These are phyloP conservation scores for Malus orientalis DNA, from an alignment of 306 rosid species.

Conservation along the genomic window DNA sequence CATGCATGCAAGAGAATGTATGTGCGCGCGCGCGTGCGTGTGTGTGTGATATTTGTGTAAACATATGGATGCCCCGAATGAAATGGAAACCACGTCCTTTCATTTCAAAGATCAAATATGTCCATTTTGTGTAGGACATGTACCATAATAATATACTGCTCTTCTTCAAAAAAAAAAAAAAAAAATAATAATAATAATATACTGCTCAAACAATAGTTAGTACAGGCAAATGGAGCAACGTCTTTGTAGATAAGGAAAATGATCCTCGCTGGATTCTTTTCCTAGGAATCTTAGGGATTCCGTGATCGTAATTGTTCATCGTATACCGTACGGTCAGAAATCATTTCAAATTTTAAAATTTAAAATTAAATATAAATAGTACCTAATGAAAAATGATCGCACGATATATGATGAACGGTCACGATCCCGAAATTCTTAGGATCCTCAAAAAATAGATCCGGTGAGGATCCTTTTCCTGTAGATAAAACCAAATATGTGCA, in stretches of 20 bases:
- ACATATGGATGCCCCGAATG: not conserved
- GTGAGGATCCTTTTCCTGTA: no score
- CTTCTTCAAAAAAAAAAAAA: no score
- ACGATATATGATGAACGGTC: no score
- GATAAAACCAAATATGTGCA: not conserved
- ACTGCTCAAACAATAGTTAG: not conserved
- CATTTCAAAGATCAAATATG: not conserved
- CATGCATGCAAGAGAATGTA: not conserved
- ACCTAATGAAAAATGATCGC: no score
- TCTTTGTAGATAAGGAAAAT: not conserved
- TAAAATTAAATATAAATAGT: no score
- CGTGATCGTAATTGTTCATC: rapidly evolving
- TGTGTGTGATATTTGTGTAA: not conserved
- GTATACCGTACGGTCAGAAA: no score
- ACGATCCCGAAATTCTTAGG: no score
- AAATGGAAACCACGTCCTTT: not conserved
- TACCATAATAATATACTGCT: not conserved
- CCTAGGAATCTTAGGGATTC: rapidly evolving
- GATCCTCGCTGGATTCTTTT: no score
- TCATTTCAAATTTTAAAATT: no score
- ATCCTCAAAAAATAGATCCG: no score
- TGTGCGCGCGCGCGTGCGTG: no score
- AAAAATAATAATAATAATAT: no score
- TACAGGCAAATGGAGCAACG: not conserved
- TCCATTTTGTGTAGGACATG: not conserved